Base-by-base conservation (phyloP, 495 filamentous ascomycete species). In the Tuber brumale region DNA sequence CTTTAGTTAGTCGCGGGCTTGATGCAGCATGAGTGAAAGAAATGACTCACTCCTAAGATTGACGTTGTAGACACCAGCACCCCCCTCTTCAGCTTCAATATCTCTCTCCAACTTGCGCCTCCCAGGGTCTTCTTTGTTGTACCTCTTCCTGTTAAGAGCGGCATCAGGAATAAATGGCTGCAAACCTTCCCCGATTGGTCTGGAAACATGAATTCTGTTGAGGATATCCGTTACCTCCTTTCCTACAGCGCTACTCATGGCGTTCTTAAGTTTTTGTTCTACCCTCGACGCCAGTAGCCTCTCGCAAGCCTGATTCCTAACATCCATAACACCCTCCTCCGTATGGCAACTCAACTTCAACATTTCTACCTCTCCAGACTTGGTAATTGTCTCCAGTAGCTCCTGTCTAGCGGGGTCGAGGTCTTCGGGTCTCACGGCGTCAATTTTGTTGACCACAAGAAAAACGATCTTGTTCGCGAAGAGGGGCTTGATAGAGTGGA, bases 401-500 rank as follows among this genome's bases (percentile, higher is more conserved):
- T 89, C 89, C 83, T 93, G 91, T 69, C 91, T 90, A 78, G 93
- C 93, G 0, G 88, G 87, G 74, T 97, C 94, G 42, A 99, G 86
- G 79, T 99, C 93, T 82, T 97, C 94, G 7, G 94, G 93, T 61
- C 89, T 88, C 82, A 91, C 90, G 76, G 97, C 88, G 85, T 99
- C 95, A 78, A 97, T 97, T 88, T 99, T 99, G 89, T 99, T 99
- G 85, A 98, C 89, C 72, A 99, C 92, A 70, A 99, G 87, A 85
- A 96, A 98, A 48, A 97, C 93, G 70, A 97, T 89, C 86, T 98
- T 98, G 85, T 98, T 97, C 75, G 95, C 91, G 83, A 99, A 99
- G 37, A 99, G 87, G 6, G 95, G 95, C 86, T 94, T 97, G 84
- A 99, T 97, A 82, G 91, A 94, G 86, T 93, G 90, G 88, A 95